Evolutionary conservation across 495 filamentous ascomycete species (phyloP), one percentile per base, ranked within the genome.

Genomic region (Bacidia gigantensis): DNA sequence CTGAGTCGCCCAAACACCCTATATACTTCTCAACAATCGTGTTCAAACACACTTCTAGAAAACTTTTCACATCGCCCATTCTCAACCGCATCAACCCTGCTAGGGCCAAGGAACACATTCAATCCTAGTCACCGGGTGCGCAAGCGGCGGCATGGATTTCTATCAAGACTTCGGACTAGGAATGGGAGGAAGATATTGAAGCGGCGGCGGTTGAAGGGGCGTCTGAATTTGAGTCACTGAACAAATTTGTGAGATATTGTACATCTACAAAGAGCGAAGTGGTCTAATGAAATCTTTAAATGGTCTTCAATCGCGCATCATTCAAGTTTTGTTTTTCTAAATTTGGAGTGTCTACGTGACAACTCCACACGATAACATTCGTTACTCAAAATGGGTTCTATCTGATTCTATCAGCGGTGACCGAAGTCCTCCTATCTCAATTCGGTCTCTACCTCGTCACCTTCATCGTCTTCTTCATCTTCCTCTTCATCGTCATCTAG

Each of bases 91-190:
- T 78, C 80, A 60, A 63, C 79, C 10, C 70, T 75, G 20, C 68
- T 68, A 56, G 78, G 70, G 5, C 75, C 74, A 14, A 59, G 78
- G 52, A 61, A 79, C 56, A 82, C 79, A 1, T 81, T 67, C 50
- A 70, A 73, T 56, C 78, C 77, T 7, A 76, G 70, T 42, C 78
- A 82, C 58, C 61, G 70, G 35, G 77, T 82, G 26, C 65, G 78
- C 44, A 82, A 82, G 68, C 61, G 78, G 57, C 61, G 78, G 54
- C 69, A 73, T 61, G 79, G 78, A 1, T 82, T 81, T 61, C 64
- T 82, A 53, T 61, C 69, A 14, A 56, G 78, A 52, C 40, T 76
- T 26, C 60, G 63, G 59, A 77, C 65, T 3, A 67, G 72, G 64
- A 76, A 69, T 10, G 78, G 72, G 26, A 61, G 76, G 57, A 67